Evolutionary conservation across 1,284 basidiomycete species (phyloP).

Genomic region (Sanghuangporus baumii): DNA sequence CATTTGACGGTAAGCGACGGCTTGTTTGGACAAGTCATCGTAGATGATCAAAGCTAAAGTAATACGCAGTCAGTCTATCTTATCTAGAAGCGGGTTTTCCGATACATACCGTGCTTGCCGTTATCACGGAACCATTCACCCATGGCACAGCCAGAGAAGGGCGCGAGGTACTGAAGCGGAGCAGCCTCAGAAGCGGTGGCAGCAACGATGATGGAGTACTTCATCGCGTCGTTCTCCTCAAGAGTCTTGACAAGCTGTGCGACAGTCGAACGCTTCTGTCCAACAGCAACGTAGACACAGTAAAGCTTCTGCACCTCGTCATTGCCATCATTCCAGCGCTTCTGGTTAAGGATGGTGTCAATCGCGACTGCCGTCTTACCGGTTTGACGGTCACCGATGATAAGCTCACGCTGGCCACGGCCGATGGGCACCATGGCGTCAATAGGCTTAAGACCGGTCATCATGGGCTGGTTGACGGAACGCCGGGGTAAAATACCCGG

Average conservation of each 20-base stretch:
- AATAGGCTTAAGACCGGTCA: conserved; percentile 99
- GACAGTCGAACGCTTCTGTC: conserved; percentile 99
- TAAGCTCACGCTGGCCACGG: conserved; percentile 99
- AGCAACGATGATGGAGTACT: conserved; percentile 98
- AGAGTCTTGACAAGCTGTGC: conserved; percentile 99
- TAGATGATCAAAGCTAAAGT: conserved; percentile 90
- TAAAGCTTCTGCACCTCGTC: conserved; percentile 98
- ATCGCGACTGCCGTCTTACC: conserved; percentile 99
- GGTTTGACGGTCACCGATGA: conserved; percentile 99
- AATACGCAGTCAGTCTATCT: conserved; percentile 19
- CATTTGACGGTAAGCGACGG: conserved; percentile 99
- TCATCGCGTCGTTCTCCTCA: conserved; percentile 99
- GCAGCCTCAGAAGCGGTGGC: conserved; percentile 99
- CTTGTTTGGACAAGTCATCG: conserved; percentile 99
- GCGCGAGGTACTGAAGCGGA: conserved; percentile 97
- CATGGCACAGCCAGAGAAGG: conserved; percentile 99
- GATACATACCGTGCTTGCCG: conserved; percentile 78
- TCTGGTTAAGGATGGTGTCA: conserved; percentile 99
- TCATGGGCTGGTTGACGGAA: conserved; percentile 99
- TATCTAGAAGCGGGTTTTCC: conserved; percentile 22
- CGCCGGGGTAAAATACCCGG: conserved; percentile 98
- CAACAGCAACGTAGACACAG: conserved; percentile 99
- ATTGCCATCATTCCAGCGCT: conserved; percentile 96
- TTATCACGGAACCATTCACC: conserved; percentile 99
- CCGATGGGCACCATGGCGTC: conserved; percentile 99